Evolutionary conservation across 257 asterid species (phyloP), one percentile per base, ranked within the genome.

Genomic region (Ilex asprella): DNA sequence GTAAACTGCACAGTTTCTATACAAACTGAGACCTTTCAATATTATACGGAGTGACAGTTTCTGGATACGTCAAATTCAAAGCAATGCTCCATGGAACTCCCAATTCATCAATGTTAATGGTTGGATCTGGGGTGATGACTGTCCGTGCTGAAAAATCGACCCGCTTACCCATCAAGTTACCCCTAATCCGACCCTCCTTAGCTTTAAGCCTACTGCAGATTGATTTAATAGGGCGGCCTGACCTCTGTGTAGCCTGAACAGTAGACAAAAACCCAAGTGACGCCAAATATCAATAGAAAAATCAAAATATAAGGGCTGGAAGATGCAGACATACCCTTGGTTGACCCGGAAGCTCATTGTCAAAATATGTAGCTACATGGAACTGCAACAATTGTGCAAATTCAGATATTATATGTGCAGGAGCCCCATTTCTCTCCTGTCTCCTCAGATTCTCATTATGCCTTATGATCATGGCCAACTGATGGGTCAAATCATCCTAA

Each of bases 61-160:
- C 99, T 32, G 99, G 99, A 73, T 93, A 93, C 14, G 99, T 93
- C 54, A 93, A 95, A 82, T 93, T 93, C 63, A 93, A 73, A 16
- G 99, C 99, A 76, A 93, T 93, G 81, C 97, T 93, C 99, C 99
- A 93, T 6, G 99, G 99, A 35, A 93, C 99, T 8, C 99, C 97
- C 81, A 93, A 81, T 69, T 93, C 76, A 72, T 93, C 99, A 46
- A 93, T 93, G 71, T 93, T 93, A 71, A 93, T 93, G 30, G 97
- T 93, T 41, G 99, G 99, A 72, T 93, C 99, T 6, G 99, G 99
- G 31, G 99, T 93, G 62, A 93, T 93, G 75, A 93, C 99, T 39
- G 99, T 93, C 71, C 99, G 91, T 61, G 99, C 99, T 1, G 99
- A 93, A 67, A 93, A 93, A 79, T 93, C 99, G 39, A 93, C 99